Evolutionary conservation across 1,284 basidiomycete genomes (phyloP).

Genomic region (Malassezia slooffiae): DNA sequence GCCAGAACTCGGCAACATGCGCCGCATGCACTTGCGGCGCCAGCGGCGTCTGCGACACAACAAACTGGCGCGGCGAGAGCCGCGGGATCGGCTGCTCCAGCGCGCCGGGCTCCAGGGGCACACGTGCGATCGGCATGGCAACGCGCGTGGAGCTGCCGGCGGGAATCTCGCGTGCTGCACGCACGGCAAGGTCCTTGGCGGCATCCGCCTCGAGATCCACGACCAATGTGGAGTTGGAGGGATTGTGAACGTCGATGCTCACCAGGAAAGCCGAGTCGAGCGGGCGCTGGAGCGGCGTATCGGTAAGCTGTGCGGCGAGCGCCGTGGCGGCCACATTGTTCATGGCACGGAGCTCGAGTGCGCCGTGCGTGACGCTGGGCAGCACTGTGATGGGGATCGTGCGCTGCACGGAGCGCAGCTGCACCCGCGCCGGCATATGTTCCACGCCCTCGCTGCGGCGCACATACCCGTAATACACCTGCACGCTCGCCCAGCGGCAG

Average conservation of each 20-base stretch:
- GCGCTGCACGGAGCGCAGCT: constrained; percentile 48
- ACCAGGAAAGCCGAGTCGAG: constrained; percentile 67
- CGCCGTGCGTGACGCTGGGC: constrained; percentile 67
- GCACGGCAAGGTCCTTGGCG: constrained; percentile 50
- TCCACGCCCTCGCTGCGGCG: constrained; percentile 19
- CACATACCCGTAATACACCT: constrained; percentile 69
- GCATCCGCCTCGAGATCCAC: constrained; percentile 57
- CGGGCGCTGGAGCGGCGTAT: constrained; percentile 11
- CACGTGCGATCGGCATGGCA: constrained; percentile 64
- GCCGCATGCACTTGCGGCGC: constrained; percentile 55
- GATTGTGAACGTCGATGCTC: constrained; percentile 73
- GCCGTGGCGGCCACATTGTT: constrained; percentile 23
- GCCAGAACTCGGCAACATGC: constrained; percentile 80
- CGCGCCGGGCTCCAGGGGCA: constrained; percentile 55
- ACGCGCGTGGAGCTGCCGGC: constrained; percentile 52
- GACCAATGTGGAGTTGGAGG: constrained; percentile 73
- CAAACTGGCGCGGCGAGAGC: constrained; percentile 71
- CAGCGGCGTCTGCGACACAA: constrained; percentile 64
- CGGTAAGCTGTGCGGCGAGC: constrained; percentile 48
- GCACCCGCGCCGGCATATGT: constrained; percentile 35
- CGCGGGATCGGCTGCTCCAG: constrained; percentile 64
- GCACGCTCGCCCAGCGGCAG: constrained; percentile 66
- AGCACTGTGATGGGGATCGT: constrained; percentile 82
- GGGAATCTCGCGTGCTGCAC: constrained; percentile 31
- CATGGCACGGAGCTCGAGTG: constrained; percentile 19